These are phyloP conservation scores for Stephanodiscus triporus DNA, from an alignment of 108 stramenopile genomes.

Conservation along the genomic window DNA sequence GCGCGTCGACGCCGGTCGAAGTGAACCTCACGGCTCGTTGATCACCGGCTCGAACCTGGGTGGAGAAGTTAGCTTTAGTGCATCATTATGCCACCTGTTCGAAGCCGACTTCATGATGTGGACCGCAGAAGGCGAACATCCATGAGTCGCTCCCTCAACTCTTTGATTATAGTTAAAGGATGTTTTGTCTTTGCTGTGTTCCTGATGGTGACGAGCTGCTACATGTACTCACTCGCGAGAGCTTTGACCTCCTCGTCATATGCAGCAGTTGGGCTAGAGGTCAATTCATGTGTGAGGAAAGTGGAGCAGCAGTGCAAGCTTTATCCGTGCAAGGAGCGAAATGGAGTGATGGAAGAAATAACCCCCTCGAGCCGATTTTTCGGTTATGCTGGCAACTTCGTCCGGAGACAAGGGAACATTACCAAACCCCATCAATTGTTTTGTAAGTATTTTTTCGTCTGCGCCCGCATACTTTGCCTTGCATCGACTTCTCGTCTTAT, in stretches of 20 bases:
- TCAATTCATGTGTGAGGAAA: not conserved
- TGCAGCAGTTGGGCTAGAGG: not conserved
- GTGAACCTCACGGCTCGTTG: no score
- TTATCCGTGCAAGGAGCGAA: conserved; percentile 26
- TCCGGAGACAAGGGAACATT: conserved; percentile 17
- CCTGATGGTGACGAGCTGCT: not conserved
- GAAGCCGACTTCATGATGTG: not conserved
- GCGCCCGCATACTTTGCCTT: not conserved
- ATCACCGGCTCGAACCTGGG: no score
- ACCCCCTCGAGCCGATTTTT: not conserved
- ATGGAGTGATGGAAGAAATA: conserved; percentile 9
- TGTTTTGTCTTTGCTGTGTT: not conserved
- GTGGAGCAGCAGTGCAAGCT: conserved; percentile 11
- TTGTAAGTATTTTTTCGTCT: no score
- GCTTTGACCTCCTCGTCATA: not conserved
- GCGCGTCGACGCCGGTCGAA: no score
- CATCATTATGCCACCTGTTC: not conserved
- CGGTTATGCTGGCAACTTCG: conserved; percentile 41
- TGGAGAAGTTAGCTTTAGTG: not conserved
- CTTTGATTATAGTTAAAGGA: not conserved
- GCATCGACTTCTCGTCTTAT: not conserved
- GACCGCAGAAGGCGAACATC: not conserved
- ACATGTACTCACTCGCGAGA: not conserved
- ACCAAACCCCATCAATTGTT: not conserved
- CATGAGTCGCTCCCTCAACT: not conserved